phyloP scores from a whole-genome alignment of 768 basidiomycete genomes.

The Polyporus arcularius region DNA sequence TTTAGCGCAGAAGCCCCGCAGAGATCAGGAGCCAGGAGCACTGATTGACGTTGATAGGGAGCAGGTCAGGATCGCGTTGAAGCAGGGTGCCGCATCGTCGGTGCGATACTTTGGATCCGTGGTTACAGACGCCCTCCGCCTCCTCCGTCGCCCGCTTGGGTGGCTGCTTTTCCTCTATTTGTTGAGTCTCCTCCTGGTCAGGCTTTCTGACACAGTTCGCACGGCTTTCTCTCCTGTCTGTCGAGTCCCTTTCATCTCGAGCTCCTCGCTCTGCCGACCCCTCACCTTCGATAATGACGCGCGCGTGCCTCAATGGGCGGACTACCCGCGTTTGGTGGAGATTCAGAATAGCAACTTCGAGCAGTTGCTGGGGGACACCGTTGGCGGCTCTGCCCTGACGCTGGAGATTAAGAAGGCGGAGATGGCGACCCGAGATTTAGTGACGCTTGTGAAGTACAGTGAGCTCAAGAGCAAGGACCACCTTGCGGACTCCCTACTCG shows the following conservation, averaged over 20 bases:
- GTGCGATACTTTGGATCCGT: conserved; percentile 50
- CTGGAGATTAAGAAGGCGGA: conserved; percentile 75
- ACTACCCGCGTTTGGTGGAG: conserved; percentile 62
- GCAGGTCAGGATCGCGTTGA: conserved; percentile 19
- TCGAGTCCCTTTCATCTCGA: conserved; percentile 58
- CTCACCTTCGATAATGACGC: conserved; percentile 2
- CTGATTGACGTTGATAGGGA: conserved; percentile 26
- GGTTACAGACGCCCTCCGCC: conserved; percentile 44
- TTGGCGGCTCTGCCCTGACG: conserved; percentile 59
- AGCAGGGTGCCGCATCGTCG: conserved; percentile 24
- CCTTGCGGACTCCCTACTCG: conserved; percentile 50
- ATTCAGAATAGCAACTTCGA: conserved; percentile 65
- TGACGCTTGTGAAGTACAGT: conserved; percentile 63
- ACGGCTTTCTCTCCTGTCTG: conserved; percentile 59
- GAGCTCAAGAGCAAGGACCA: conserved; percentile 59
- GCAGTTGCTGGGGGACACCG: conserved; percentile 58
- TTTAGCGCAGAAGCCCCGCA: conserved; percentile 25
- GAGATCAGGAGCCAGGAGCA: conserved; percentile 19
- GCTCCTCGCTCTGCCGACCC: conserved; percentile 43
- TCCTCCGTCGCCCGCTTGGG: conserved; percentile 58
- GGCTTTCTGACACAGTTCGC: conserved; percentile 45
- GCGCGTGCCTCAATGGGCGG: conserved; percentile 45
- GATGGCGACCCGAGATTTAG: conserved; percentile 72
- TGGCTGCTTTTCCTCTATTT: conserved; percentile 54
- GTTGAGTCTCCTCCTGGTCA: conserved; percentile 45